Conservation (phyloP, 345 rosid genomes). For the Chamaenerion angustifolium region DNA sequence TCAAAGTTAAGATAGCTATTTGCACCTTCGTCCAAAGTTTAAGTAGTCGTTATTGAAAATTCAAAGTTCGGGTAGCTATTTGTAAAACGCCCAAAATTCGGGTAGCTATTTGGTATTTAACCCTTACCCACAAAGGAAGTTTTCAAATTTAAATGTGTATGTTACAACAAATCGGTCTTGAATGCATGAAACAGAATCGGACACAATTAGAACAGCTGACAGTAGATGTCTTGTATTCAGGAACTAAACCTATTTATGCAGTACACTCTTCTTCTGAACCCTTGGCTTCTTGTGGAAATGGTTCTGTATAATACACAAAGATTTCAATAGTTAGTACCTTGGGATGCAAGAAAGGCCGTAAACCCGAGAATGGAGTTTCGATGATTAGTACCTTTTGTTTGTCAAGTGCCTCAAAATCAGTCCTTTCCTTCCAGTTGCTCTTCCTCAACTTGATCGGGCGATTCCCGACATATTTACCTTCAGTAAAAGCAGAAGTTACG, state of each 20-base stretch:
- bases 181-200: too few species aligned
- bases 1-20: too few species aligned
- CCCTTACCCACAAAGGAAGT: too few species aligned
- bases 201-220: too few species aligned
- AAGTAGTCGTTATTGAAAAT: too few species aligned
- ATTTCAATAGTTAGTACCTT: background rate
- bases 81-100: too few species aligned
- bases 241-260: slow-evolving; percentile 45
- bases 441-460: slow-evolving; percentile 87
- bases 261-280: slow-evolving; percentile 53
- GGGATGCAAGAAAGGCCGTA: background rate
- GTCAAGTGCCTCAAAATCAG: slow-evolving; percentile 52
- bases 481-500: background rate
- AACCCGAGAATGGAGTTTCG: background rate
- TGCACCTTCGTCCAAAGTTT: too few species aligned
- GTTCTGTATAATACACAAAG: slow-evolving; percentile 25
- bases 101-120: too few species aligned
- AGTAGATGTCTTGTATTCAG: background rate
- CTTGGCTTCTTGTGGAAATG: slow-evolving; percentile 59
- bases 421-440: slow-evolving; percentile 98
- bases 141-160: too few species aligned
- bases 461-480: slow-evolving; percentile 97
- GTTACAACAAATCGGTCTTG: too few species aligned
- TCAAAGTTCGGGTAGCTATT: too few species aligned
- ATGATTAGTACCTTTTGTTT: slow-evolving; percentile 43